A percentile compares a stretch with the other conserved stretches of the same genome.
Evolutionary conservation across 345 rosid species (phyloP).

Genomic region (Populus simonii): DNA sequence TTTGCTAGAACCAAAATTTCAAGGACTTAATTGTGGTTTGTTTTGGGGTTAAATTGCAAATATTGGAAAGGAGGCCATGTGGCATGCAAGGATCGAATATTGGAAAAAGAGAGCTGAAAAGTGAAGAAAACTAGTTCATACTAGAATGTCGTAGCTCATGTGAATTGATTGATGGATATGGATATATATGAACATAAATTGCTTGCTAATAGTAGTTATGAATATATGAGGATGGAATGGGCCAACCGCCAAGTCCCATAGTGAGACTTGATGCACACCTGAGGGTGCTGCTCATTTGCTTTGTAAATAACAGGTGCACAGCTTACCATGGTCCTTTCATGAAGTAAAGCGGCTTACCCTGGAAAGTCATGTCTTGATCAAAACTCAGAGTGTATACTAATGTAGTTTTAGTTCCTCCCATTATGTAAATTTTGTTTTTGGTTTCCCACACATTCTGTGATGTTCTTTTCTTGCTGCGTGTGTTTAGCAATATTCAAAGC

Average conservation of each 20-base stretch:
- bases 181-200: no score
- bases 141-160: no score
- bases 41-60: no score
- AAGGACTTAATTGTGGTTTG: no score
- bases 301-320: background rate
- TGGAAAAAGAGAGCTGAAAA: no score
- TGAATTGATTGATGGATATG: no score
- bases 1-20: no score
- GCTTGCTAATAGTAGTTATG: background rate
- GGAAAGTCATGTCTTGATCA: background rate
- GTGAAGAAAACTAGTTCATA: no score
- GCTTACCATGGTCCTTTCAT: background rate
- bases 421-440: background rate
- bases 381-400: background rate
- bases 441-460: background rate
- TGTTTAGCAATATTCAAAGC: conserved; percentile 78
- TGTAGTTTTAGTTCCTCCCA: background rate
- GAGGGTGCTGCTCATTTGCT: background rate
- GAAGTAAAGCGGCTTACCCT: background rate
- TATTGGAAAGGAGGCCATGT: no score
- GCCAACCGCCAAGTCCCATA: background rate
- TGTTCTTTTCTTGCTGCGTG: conserved; percentile 22
- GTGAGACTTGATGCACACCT: background rate
- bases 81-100: no score
- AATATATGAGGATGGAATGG: background rate